phyloP scores from a whole-genome alignment of 2,329 filamentous ascomycete species.

The Aspergillus pseudonomiae region DNA sequence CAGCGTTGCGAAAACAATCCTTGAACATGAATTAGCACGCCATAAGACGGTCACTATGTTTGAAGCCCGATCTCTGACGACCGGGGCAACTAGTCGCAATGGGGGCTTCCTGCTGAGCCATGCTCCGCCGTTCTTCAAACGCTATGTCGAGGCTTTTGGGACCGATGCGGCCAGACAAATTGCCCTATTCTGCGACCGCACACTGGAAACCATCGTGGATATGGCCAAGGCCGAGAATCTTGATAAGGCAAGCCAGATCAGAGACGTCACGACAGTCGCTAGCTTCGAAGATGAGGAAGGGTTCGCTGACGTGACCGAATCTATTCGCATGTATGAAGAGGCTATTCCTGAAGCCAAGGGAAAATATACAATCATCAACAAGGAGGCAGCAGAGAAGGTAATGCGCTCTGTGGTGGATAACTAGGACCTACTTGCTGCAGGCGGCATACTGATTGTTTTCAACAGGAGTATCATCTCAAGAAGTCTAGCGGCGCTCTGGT shows the following conservation, averaged over 20 bases:
- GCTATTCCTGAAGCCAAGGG: not conserved
- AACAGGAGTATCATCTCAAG: slow-evolving; percentile 1
- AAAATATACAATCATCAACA: not conserved
- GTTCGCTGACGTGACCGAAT: not conserved
- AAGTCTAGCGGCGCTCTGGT: not conserved
- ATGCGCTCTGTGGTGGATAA: no score
- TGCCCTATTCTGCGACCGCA: not conserved
- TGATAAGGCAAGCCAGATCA: not conserved
- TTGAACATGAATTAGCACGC: slow-evolving; percentile 9
- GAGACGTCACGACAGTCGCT: not conserved
- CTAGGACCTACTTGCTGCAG: no score
- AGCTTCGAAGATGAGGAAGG: not conserved
- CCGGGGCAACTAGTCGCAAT: slow-evolving; percentile 32
- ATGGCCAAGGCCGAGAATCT: not conserved
- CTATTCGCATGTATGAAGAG: not conserved
- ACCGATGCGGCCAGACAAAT: not conserved
- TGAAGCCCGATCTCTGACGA: slow-evolving; percentile 27
- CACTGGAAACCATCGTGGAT: not conserved
- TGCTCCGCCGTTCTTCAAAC: not conserved
- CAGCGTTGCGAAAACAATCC: slow-evolving; percentile 28
- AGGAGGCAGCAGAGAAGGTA: not conserved
- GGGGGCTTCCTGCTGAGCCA: slow-evolving; percentile 25
- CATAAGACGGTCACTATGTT: slow-evolving; percentile 25
- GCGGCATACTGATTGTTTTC: not conserved
- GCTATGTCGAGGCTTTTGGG: not conserved